phyloP scores from a whole-genome alignment of 768 basidiomycete species.

The Russula earlei region DNA sequence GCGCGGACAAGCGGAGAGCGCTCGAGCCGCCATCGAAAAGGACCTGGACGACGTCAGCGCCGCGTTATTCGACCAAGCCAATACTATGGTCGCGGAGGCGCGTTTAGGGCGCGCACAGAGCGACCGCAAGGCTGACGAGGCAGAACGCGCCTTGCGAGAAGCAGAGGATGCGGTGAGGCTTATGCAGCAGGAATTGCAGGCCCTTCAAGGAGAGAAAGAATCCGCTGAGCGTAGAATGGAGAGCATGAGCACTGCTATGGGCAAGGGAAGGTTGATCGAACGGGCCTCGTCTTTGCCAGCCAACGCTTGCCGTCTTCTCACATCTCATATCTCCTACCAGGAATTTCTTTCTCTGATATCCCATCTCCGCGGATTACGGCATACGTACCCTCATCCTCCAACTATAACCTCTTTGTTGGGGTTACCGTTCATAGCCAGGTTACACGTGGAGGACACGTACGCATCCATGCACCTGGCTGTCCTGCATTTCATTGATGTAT shows the following conservation, averaged over 20 bases:
- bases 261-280: conserved; percentile 63
- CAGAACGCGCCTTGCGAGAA: conserved; percentile 68
- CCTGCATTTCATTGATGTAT: conserved; percentile 15
- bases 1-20: conserved; percentile 83
- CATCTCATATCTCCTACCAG: conserved; percentile 63
- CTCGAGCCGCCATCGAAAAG: conserved; percentile 75
- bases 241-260: conserved; percentile 43
- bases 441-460: conserved; percentile 78
- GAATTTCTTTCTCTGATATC: conserved; percentile 73
- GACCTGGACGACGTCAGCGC: conserved; percentile 94
- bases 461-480: conserved; percentile 30
- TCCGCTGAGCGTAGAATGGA: conserved; percentile 42
- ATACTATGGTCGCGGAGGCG: conserved; percentile 96
- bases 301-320: conserved; percentile 40
- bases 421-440: conserved; percentile 68
- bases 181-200: conserved; percentile 83
- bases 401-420: conserved; percentile 64
- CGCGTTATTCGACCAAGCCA: conserved; percentile 82
- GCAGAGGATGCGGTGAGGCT: conserved; percentile 79
- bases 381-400: conserved; percentile 50
- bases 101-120: conserved; percentile 55
- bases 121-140: conserved; percentile 65
- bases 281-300: conserved; percentile 25
- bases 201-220: conserved; percentile 59
- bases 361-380: conserved; percentile 65